Percentiles rank a stretch among this genome's conserved stretches.
phyloP scores from a whole-genome alignment of 202 grass and related monocot species.

The Dendrocalamus latiflorus region DNA sequence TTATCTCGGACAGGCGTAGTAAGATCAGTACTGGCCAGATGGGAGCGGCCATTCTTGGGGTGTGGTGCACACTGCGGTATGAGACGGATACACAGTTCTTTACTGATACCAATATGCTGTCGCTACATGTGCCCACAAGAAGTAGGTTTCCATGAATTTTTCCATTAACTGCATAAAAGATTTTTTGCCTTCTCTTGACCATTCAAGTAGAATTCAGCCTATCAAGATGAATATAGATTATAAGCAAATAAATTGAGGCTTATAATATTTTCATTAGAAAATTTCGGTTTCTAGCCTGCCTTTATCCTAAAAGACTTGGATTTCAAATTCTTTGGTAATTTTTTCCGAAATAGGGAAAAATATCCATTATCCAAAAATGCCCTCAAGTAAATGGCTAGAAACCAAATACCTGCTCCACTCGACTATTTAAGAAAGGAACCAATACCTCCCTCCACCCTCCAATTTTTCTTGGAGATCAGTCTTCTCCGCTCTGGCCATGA shows the following conservation, averaged over 20 bases:
- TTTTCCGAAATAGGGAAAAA: neutral
- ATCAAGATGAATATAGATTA: neutral
- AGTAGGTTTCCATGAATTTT: conserved; percentile 15
- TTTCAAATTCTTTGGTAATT: neutral
- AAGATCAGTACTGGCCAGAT: neutral
- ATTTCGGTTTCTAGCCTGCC: neutral
- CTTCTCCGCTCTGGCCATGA: neutral
- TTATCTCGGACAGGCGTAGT: conserved; percentile 5
- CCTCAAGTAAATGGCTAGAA: neutral
- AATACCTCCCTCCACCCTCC: neutral
- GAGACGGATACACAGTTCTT: conserved; percentile 31
- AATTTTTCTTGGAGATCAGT: neutral
- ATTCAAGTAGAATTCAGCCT: neutral
- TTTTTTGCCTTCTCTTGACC: neutral
- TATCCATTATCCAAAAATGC: neutral
- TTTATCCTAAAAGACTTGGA: neutral
- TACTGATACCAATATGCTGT: neutral
- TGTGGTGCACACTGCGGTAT: conserved; percentile 40
- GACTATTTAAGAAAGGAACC: neutral
- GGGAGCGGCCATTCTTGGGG: conserved; percentile 28
- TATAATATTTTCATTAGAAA: neutral
- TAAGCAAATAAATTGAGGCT: neutral
- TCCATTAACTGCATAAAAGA: neutral
- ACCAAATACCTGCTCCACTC: neutral
- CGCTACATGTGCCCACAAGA: neutral